These are phyloP conservation scores for Rhynchosporium agropyri DNA, from an alignment of 2,329 filamentous ascomycete species.

Conservation along the genomic window DNA sequence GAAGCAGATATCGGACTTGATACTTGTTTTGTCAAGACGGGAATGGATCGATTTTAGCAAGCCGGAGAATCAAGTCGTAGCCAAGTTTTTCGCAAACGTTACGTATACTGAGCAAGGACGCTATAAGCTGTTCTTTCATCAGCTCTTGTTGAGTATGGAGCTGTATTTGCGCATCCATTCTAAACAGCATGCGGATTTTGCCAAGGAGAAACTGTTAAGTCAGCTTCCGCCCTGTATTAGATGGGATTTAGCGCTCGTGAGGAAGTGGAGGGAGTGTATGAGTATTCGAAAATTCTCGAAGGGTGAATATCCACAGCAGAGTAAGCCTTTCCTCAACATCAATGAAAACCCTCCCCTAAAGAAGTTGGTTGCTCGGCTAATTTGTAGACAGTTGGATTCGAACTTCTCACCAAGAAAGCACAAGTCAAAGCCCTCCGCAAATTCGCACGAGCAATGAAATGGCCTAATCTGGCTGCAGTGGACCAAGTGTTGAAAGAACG, in stretches of 20 bases:
- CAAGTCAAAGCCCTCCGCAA: conserved; percentile 70
- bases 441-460: conserved; percentile 74
- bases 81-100: conserved; percentile 70
- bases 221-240: conserved; percentile 71
- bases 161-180: conserved; percentile 71
- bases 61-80: conserved; percentile 71
- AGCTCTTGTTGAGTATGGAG: conserved; percentile 74
- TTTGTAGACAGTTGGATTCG: conserved; percentile 55
- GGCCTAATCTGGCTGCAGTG: conserved; percentile 71
- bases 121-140: conserved; percentile 72
- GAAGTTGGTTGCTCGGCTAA: conserved; percentile 11
- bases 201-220: conserved; percentile 64
- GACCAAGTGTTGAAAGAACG: conserved; percentile 63
- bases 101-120: conserved; percentile 53
- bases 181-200: conserved; percentile 59
- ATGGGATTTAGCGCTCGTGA: conserved; percentile 73
- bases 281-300: conserved; percentile 62
- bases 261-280: conserved; percentile 72
- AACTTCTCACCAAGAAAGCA: conserved; percentile 64
- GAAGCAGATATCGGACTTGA: conserved; percentile 72
- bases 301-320: conserved; percentile 53
- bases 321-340: conserved; percentile 42
- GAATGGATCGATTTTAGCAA: conserved; percentile 75
- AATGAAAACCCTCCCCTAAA: too few species aligned
- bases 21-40: conserved; percentile 67